Percentiles rank a stretch among this genome's conserved stretches.
phyloP scores from a whole-genome alignment of 495 filamentous ascomycete species.

The Parachaetomium inaequale region DNA sequence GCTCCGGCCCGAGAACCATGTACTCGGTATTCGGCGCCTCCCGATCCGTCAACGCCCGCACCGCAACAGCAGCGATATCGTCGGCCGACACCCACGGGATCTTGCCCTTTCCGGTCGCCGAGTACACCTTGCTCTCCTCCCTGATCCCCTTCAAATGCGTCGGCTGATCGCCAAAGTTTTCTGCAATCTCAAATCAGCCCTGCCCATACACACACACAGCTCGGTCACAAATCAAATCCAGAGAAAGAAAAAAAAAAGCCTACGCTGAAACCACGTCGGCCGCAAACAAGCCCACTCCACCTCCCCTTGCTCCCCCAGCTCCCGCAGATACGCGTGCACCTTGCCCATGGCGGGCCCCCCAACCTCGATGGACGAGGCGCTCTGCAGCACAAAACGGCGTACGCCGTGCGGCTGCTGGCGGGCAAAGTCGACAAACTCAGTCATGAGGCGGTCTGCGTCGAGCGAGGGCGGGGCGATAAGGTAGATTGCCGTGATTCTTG shows the following conservation, averaged over 20 bases:
- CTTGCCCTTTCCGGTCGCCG: constrained; percentile 42
- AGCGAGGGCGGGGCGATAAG: constrained; percentile 35
- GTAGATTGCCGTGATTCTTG: constrained; percentile 25
- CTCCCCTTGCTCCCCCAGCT: constrained; percentile 38
- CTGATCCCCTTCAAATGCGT: constrained; percentile 34
- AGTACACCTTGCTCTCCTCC: constrained; percentile 44
- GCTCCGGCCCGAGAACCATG: constrained; percentile 45
- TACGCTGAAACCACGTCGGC: constrained; percentile 48
- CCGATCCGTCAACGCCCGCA: constrained; percentile 38
- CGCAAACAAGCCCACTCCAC: constrained; percentile 44
- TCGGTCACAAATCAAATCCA: neutral
- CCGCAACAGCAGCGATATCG: constrained; percentile 49
- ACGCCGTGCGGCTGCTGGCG: constrained; percentile 32
- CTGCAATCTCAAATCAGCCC: constrained; percentile 11
- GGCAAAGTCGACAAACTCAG: constrained; percentile 41
- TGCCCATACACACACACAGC: neutral
- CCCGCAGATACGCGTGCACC: constrained; percentile 36
- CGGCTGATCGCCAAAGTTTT: constrained; percentile 35
- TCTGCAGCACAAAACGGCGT: constrained; percentile 45
- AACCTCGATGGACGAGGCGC: constrained; percentile 35
- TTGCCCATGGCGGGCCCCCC: constrained; percentile 39
- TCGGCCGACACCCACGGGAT: constrained; percentile 46
- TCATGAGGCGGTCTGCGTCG: constrained; percentile 30
- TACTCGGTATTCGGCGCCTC: constrained; percentile 45
- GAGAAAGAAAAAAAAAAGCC: constrained; percentile 8